These are phyloP conservation scores for Actinidia chinensis DNA, from an alignment of 179 eudicot species.

Conservation along the genomic window DNA sequence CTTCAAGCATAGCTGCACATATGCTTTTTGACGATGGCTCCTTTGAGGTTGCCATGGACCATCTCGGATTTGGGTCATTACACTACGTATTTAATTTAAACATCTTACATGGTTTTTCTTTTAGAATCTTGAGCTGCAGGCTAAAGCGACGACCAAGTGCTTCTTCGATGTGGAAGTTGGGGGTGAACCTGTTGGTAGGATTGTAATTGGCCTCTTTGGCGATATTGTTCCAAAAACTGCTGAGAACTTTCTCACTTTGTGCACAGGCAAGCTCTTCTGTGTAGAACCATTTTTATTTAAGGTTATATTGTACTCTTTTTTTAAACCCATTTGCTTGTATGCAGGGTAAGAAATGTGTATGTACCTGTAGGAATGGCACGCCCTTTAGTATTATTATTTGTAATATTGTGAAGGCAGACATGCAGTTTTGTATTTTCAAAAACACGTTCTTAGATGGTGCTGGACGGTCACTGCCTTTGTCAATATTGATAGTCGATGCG, in stretches of 20 bases:
- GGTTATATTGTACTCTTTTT: neutral
- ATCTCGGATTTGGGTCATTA: too few relatives aligned
- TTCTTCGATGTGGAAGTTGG: constrained; percentile 52
- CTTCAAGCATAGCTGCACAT: too few relatives aligned
- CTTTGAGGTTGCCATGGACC: too few relatives aligned
- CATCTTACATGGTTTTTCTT: constrained; percentile 10
- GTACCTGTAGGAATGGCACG: neutral
- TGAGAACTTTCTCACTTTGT: constrained; percentile 50
- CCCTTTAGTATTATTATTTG: neutral
- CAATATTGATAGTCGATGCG: neutral
- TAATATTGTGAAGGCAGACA: neutral
- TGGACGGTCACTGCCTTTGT: too few relatives aligned
- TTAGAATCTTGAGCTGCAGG: constrained; percentile 40
- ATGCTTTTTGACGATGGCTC: too few relatives aligned
- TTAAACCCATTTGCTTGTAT: neutral
- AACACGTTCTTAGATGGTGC: neutral
- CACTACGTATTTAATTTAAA: neutral
- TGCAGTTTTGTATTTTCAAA: neutral
- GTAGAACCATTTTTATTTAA: neutral
- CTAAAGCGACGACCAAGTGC: constrained; percentile 45
- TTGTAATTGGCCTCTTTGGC: constrained; percentile 51
- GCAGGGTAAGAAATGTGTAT: neutral
- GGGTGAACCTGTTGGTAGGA: constrained; percentile 41
- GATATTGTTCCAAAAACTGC: constrained; percentile 49
- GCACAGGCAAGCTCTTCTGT: constrained; percentile 35